A percentile compares a stretch with the other conserved stretches of the same genome.
Evolutionary conservation across 2,329 filamentous ascomycete genomes (phyloP).

Genomic region (Botryosphaeria dothidea): DNA sequence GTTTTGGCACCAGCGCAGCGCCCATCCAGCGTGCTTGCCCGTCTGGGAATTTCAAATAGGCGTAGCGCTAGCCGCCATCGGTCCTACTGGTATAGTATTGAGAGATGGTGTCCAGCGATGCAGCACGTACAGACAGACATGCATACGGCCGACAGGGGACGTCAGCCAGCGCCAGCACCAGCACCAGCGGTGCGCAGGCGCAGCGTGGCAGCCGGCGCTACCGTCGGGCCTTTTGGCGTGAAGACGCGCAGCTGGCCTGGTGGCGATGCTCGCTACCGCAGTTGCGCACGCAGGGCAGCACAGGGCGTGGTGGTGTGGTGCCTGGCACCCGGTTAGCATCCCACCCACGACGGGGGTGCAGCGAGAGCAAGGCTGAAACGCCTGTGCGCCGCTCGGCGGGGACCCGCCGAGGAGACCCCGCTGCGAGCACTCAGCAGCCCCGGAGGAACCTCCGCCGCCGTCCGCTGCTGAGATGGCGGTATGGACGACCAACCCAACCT

Average conservation of each 20-base stretch:
- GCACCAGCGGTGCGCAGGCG: background rate
- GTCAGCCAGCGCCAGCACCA: background rate
- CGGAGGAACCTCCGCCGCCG: conserved; percentile 6
- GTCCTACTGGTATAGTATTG: background rate
- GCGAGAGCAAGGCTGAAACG: conserved; percentile 15
- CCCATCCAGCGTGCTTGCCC: background rate
- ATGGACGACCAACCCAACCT: background rate
- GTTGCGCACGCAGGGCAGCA: background rate
- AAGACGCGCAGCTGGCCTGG: conserved; percentile 1
- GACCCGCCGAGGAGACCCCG: background rate
- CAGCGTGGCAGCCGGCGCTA: conserved; percentile 9
- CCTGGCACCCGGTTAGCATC: background rate
- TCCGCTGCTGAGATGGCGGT: background rate
- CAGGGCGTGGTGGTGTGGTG: background rate
- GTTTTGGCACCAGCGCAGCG: background rate
- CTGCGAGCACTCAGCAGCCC: background rate
- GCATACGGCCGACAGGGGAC: conserved; percentile 5
- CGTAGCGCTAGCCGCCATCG: conserved; percentile 1
- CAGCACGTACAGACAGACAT: background rate
- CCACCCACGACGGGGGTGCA: background rate
- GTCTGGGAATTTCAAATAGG: too few species aligned
- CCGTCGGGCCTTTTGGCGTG: conserved; percentile 1
- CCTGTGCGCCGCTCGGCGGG: background rate
- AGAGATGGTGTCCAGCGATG: background rate
- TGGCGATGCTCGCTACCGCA: background rate